Conservation (phyloP, 2,329 filamentous ascomycete species). For the Colletotrichum lentis region DNA sequence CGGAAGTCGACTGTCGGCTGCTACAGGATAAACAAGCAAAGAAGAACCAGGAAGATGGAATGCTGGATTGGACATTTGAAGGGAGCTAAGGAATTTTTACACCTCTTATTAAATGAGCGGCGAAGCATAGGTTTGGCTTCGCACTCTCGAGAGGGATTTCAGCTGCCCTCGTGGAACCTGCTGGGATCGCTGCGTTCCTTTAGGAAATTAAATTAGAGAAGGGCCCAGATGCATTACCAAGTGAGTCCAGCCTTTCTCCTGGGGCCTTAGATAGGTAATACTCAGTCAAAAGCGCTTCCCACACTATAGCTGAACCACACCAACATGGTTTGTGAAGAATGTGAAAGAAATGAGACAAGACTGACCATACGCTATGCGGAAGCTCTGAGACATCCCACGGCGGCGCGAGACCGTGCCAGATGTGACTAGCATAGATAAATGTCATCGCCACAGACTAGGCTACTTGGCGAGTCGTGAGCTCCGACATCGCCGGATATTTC, state of each 20-base stretch:
- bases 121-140: background rate
- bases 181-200: background rate
- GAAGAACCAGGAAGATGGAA: no score
- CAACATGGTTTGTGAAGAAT: background rate
- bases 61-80: background rate
- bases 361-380: conserved; percentile 8
- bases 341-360: conserved; percentile 18
- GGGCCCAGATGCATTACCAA: background rate
- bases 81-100: background rate
- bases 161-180: background rate
- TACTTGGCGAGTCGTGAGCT: no score
- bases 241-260: background rate
- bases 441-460: background rate
- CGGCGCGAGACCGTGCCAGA: background rate
- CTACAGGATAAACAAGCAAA: no score
- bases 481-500: background rate
- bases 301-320: background rate
- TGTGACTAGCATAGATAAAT: background rate
- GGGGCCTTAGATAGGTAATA: background rate
- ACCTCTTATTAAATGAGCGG: background rate
- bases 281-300: background rate
- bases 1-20: background rate
- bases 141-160: background rate
- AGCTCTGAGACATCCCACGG: background rate
- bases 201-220: background rate